A percentile compares a stretch with the other conserved stretches of the same genome.
These are phyloP conservation scores for Plantago elongata DNA, from an alignment of 257 asterid genomes.

Conservation along the genomic window DNA sequence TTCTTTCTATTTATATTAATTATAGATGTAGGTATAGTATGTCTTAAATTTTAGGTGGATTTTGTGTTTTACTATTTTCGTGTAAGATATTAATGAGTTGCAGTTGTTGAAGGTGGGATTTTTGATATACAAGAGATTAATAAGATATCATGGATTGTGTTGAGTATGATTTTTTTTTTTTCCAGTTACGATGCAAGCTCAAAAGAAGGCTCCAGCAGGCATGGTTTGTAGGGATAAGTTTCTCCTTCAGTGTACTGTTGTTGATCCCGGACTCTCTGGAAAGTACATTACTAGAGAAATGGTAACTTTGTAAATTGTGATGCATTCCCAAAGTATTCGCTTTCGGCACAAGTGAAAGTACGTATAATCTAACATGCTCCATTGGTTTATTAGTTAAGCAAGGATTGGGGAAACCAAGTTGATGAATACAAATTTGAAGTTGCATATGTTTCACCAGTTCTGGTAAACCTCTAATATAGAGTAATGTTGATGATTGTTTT, in stretches of 20 bases:
- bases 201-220: conserved; percentile 86
- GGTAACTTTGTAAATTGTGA: conserved; percentile 59
- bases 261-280: conserved; percentile 43
- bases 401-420: conserved; percentile 80
- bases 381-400: conserved; percentile 53
- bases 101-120: too few species aligned
- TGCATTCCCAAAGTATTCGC: background rate
- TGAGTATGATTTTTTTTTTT: conserved; percentile 18
- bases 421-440: conserved; percentile 91
- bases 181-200: conserved; percentile 98
- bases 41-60: background rate
- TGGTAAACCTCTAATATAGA: too few species aligned
- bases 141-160: background rate
- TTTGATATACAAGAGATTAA: too few species aligned
- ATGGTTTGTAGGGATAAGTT: conserved; percentile 95
- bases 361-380: conserved; percentile 6
- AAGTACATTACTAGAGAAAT: conserved; percentile 78
- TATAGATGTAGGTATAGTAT: background rate
- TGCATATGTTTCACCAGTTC: conserved; percentile 35
- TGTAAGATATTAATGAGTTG: background rate
- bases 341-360: background rate
- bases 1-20: background rate
- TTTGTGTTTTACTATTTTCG: conserved; percentile 1
- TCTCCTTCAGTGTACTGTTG: conserved; percentile 75
- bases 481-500: too few species aligned